Evolutionary conservation across 768 basidiomycete species (phyloP), one percentile per base, ranked within the genome.

Genomic region (Amanita jacksonii): DNA sequence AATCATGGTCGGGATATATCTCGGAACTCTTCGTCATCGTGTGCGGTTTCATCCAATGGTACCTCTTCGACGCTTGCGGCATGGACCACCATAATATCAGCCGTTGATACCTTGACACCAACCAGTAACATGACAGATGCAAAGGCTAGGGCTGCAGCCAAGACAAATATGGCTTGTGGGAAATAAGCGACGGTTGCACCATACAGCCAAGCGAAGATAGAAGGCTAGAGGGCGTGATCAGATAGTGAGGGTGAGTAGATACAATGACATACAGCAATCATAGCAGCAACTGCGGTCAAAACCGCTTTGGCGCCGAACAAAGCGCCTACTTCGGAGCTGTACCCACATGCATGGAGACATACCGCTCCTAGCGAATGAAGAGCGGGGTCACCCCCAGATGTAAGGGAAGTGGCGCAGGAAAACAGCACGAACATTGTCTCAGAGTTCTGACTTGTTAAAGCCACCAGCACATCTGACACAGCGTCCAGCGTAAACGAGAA

Each of bases 221-320:
- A 63, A 5, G 85, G 85, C 85, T 86, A 51, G 30, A 16, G 30
- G 5, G 12, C 23, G 31, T 22, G 39, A 38, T 37, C 32, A 32
- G 5, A 35, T 49, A 13, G 13, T 15, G 19, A 18, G 16, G 15
- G 9, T 41, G 10, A 19, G 36, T 9, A 34, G 16, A 15, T 37
- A 41, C 13, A 20, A 9, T 6, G 10, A 58, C 70, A 52, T 44
- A 73, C 73, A 34, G 70, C 69, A 33, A 86, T 75, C 45, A 74
- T 77, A 57, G 81, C 78, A 0, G 77, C 77, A 7, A 78, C 58
- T 0, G 85, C 80, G 41, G 77, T 74, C 33, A 87, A 56, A 13
- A 84, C 73, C 2, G 81, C 78, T 45, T 87, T 64, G 1, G 82
- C 82, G 12, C 84, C 84, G 42, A 88, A 85, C 28, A 88, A 54